phyloP scores from a whole-genome alignment of 1,284 basidiomycete species.

The Ustanciosporium gigantosporum region DNA sequence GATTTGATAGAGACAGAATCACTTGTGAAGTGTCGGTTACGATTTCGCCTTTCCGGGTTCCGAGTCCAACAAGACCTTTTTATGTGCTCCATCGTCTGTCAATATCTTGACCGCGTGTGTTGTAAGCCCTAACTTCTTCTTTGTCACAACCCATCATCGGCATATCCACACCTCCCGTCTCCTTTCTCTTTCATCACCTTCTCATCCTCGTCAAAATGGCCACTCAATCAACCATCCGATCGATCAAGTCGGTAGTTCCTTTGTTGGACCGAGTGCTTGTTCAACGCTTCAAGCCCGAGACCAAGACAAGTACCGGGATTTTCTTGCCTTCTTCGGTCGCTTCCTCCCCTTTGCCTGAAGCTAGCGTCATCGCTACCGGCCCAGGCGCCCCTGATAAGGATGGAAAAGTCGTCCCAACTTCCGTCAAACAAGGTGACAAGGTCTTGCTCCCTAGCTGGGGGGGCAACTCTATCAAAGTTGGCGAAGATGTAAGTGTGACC shows the following conservation, averaged over 20 bases:
- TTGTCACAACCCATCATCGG: too few species aligned
- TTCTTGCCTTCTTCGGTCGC: constrained; percentile 89
- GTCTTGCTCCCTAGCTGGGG: constrained; percentile 95
- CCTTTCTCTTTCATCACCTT: too few species aligned
- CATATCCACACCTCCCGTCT: too few species aligned
- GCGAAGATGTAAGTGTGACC: constrained; percentile 78
- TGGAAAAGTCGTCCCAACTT: constrained; percentile 75
- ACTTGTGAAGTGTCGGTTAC: too few species aligned
- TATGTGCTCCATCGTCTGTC: too few species aligned
- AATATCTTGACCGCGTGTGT: too few species aligned
- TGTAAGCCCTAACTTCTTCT: too few species aligned
- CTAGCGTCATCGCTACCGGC: constrained; percentile 92
- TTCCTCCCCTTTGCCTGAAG: constrained; percentile 83
- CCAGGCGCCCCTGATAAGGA: constrained; percentile 87
- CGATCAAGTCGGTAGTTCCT: constrained; percentile 87
- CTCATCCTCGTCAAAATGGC: too few species aligned
- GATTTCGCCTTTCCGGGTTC: too few species aligned
- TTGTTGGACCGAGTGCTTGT: constrained; percentile 95
- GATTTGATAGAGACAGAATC: too few species aligned
- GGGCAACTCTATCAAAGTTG: constrained; percentile 91
- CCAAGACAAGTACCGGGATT: constrained; percentile 68
- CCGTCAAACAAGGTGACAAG: constrained; percentile 85
- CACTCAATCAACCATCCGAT: constrained; percentile 62
- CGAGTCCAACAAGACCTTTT: too few species aligned
- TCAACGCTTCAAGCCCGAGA: constrained; percentile 87